Evolutionary conservation across 225 moss, liverwort and hornwort species (phyloP).

Genomic region (Pleurozium schreberi): DNA sequence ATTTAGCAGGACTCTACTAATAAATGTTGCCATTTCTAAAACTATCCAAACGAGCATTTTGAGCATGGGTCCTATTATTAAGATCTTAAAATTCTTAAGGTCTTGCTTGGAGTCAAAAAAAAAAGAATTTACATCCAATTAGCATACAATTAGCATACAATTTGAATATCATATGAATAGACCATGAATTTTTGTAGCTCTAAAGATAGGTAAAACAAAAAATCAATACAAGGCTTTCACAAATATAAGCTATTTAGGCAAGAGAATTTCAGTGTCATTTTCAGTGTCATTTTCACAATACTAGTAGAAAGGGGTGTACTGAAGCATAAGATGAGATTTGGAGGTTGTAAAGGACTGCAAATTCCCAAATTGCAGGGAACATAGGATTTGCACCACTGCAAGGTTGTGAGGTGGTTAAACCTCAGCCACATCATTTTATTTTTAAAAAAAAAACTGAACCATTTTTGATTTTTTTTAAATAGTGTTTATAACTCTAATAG

Average conservation of each 20-base stretch:
- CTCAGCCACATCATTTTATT: too few relatives aligned
- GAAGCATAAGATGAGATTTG: too few relatives aligned
- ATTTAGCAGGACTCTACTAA: background rate
- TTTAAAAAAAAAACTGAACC: too few relatives aligned
- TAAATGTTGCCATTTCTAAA: background rate
- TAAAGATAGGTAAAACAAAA: background rate
- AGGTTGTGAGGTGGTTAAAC: too few relatives aligned
- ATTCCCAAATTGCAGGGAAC: too few relatives aligned
- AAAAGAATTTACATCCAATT: background rate
- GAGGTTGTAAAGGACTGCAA: too few relatives aligned
- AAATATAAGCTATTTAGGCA: background rate
- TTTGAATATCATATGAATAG: background rate
- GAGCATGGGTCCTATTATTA: background rate
- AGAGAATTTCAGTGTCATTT: background rate
- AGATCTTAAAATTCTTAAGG: background rate
- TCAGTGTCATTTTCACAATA: background rate
- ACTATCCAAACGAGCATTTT: background rate
- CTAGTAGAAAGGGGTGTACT: background rate
- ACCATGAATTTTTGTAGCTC: background rate
- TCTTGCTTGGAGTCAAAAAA: rapidly evolving
- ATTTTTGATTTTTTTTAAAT: too few relatives aligned
- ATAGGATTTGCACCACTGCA: too few relatives aligned
- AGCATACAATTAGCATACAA: too few relatives aligned
- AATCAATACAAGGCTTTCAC: background rate
- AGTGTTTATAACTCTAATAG: too few relatives aligned